Base-by-base conservation (phyloP, 2,329 filamentous ascomycete genomes). In the Exutisphaerella laricina region DNA sequence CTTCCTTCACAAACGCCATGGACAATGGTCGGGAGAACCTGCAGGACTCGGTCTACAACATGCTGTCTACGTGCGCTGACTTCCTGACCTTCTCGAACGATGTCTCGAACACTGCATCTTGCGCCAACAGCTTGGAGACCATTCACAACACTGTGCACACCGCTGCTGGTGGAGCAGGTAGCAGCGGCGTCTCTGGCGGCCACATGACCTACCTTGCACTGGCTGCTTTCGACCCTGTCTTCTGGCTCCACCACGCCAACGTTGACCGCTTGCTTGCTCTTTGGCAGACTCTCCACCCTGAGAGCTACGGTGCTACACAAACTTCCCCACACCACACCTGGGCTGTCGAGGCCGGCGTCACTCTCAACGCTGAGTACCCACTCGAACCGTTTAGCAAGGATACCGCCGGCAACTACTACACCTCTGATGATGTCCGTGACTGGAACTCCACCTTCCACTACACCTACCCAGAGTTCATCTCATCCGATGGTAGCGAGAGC, bases 221-320 rank as follows among this genome's bases (percentile, higher is more conserved):
- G 25, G 48, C 85, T 3, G 75, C 83, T 0, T 92, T 87, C 59
- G 87, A 94, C 58, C 86, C 87, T 0, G 67, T 85, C n/a, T 89
- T 90, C 65, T 85, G 82, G 65, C 66, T 90, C 5, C 85, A 90
- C 57, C 86, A 90, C 57, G 46, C 46, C 52, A 88, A 85, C 63
- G 75, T 87, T 5, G 87, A 94, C 58, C 78, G 87, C 4, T 65
- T 85, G 23, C 78, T 88, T 51, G 79, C 85, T 22, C 74, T 94
- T 50, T 94, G 85, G 85, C 85, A 92, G 66, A 70, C 74, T 1
- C 64, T 90, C 14, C 77, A 92, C 53, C 83, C 84, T 0, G 67
- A 78, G 17, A 76, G 75, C 21, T 90, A 80, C 67, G 75, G 87
- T 8, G 66, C 70, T n/a, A 73, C 80, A 1, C 73, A 77, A 47